phyloP scores from a whole-genome alignment of 106 monocot species.

The Gastrodia elata region DNA sequence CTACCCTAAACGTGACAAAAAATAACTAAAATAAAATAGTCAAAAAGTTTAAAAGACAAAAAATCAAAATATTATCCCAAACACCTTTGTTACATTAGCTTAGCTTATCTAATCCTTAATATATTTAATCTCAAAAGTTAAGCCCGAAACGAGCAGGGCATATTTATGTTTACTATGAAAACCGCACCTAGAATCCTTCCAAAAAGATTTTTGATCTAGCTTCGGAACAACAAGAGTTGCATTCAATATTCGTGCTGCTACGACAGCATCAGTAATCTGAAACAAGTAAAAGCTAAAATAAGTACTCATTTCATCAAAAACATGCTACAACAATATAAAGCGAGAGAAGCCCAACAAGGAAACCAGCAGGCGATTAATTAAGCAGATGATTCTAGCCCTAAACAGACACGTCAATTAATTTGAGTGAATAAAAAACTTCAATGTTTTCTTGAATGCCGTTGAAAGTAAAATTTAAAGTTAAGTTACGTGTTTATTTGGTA shows the following conservation, averaged over 20 bases:
- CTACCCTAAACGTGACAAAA: too few relatives aligned
- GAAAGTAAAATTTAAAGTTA: not conserved
- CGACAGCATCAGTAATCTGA: conserved; percentile 68
- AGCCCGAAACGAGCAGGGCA: too few relatives aligned
- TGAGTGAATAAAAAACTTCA: not conserved
- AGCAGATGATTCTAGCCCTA: not conserved
- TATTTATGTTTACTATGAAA: not conserved
- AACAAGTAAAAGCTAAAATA: not conserved
- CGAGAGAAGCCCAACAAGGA: not conserved
- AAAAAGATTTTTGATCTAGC: conserved; percentile 66
- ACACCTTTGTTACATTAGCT: too few relatives aligned
- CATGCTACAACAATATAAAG: not conserved
- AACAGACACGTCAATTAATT: not conserved
- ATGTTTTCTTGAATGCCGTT: not conserved
- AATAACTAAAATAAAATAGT: too few relatives aligned
- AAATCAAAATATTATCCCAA: too few relatives aligned
- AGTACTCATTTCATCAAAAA: conserved; percentile 2
- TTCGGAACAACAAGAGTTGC: conserved; percentile 61
- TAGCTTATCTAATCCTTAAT: too few relatives aligned
- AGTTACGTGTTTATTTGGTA: not conserved
- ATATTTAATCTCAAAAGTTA: too few relatives aligned
- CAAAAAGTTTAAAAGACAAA: too few relatives aligned
- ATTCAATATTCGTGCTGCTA: conserved; percentile 61
- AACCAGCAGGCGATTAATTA: not conserved
- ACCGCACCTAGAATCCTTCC: conserved; percentile 63